Evolutionary conservation across 148 eudicot species (phyloP), one percentile per base, ranked within the genome.

Genomic region (Rhododendron molle): DNA sequence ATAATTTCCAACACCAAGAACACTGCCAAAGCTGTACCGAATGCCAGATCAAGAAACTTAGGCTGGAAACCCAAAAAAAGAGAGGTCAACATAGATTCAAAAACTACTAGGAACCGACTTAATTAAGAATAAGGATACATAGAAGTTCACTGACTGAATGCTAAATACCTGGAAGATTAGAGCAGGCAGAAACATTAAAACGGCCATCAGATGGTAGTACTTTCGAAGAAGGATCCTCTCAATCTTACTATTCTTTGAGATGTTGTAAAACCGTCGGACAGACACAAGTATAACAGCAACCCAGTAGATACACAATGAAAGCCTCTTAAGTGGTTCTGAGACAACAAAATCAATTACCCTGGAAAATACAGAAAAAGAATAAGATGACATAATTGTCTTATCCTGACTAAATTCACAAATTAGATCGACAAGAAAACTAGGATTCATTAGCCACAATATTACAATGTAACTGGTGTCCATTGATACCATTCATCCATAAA

Each of bases 201-300:
- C 98, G 58, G 98, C 99, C 94, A 97, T 87, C 78, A 97, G 89
- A 90, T 97, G 99, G 90, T 97, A 97, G 86, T 95, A 97, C 88
- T 97, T 97, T 84, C 99, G 92, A 76, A 97, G 94, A 83, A 97
- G 95, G 87, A 97, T 97, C 83, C 99, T 90, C 91, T 97, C 98
- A 40, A 91, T 93, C 90, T 91, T 97, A 87, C 98, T 95, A 69
- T 90, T 91, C 92, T 92, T 95, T 46, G 99, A 97, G 77, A 93
- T 95, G 58, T 88, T 85, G 90, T 97, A 97, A 86, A 95, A 97
- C 49, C 91, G 90, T 76, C 78, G 82, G 62, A 95, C 96, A 18
- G 98, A 92, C 73, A 91, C 90, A 90, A 67, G 92, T 86, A 91
- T 94, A 34, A 95, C 91, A 82, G 84, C 88, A 74, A 94, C 86